Percentiles rank a stretch among this genome's conserved stretches.
These are phyloP conservation scores for Arthrobotrys musiformis DNA, from an alignment of 2,329 filamentous ascomycete species.

Conservation along the genomic window DNA sequence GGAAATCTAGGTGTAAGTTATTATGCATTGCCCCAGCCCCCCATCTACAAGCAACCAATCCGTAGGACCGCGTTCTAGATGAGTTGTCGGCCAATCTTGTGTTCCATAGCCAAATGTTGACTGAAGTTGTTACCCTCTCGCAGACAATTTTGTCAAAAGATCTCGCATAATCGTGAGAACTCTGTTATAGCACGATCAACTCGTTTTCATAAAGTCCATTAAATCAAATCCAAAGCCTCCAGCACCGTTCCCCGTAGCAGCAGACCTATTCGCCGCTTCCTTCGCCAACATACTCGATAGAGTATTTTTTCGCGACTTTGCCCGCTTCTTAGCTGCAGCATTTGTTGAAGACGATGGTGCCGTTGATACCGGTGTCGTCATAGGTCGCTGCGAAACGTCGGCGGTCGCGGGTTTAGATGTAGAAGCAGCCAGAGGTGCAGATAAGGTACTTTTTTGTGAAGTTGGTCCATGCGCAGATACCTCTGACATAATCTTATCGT, in stretches of 20 bases:
- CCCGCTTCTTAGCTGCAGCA: slow-evolving; percentile 43
- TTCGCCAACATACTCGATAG: slow-evolving; percentile 47
- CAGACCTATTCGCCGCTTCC: slow-evolving; percentile 43
- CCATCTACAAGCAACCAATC: neutral
- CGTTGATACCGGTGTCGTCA: neutral
- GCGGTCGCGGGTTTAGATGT: neutral
- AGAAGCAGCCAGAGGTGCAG: neutral
- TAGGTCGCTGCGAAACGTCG: neutral
- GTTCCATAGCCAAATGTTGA: slow-evolving; percentile 2
- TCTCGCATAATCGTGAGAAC: neutral
- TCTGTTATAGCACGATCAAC: slow-evolving; percentile 27
- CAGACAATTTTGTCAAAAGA: slow-evolving; percentile 1
- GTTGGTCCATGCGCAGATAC: neutral
- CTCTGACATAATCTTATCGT: slow-evolving; percentile 15
- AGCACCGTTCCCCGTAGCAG: slow-evolving; percentile 6
- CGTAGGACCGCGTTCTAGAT: neutral
- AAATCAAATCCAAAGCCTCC: slow-evolving; percentile 56
- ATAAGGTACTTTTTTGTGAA: neutral
- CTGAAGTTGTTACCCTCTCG: neutral
- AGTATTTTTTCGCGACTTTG: slow-evolving; percentile 52
- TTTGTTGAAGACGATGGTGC: slow-evolving; percentile 13
- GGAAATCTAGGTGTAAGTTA: neutral
- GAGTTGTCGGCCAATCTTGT: slow-evolving; percentile 4
- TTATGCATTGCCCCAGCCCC: neutral
- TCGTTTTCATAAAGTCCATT: slow-evolving; percentile 58